Evolutionary conservation across 2,329 filamentous ascomycete species (phyloP), one percentile per base, ranked within the genome.

Genomic region (Chaetomiaceae sp.): DNA sequence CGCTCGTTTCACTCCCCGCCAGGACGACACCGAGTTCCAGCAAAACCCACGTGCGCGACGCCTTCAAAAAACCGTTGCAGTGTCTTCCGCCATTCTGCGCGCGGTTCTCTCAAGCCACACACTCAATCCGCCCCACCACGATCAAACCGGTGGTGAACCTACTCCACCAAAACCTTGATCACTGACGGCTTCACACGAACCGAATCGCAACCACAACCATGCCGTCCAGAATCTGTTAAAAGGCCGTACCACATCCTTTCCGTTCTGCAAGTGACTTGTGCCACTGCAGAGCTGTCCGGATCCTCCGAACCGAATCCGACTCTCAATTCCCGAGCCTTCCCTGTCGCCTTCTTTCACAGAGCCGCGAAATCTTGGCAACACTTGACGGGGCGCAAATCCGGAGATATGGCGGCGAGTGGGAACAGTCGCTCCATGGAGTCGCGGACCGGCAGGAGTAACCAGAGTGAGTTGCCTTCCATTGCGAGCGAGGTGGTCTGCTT

Each of bases 371-470:
- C 47, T 48, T 26, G 36, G 19, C 26, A 38, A 10, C 24, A 26
- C 15, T 24, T 30, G n/a, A 11, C 24, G 24, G 14, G 24, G 30
- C 29, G 22, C 39, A 22, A 7, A 4, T 36, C 19, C n/a, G 35
- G 19, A 45, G 43, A 38, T n/a, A 60, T 60, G 58, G 58, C 58
- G 32, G 52, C 57, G 47, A 58, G 49, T 34, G 51, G 53, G 27
- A 57, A 57, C 51, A 69, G 61, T 60, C 78, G 78, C 58, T 70
- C 78, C 42, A 84, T 83, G 80, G 76, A 89, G 72, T 87, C 86
- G 52, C 79, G 86, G 61, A 83, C 79, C 45, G 86, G 86, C 59
- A 78, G 87, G 64, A 82, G 73, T 62, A 90, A 90, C 63, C 87
- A 93, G 69, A 80, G 86, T 89, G 75, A 81, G 84, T 85, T 18